Base-by-base conservation (phyloP, 2,329 filamentous ascomycete species). In the Aureobasidium sp. region DNA sequence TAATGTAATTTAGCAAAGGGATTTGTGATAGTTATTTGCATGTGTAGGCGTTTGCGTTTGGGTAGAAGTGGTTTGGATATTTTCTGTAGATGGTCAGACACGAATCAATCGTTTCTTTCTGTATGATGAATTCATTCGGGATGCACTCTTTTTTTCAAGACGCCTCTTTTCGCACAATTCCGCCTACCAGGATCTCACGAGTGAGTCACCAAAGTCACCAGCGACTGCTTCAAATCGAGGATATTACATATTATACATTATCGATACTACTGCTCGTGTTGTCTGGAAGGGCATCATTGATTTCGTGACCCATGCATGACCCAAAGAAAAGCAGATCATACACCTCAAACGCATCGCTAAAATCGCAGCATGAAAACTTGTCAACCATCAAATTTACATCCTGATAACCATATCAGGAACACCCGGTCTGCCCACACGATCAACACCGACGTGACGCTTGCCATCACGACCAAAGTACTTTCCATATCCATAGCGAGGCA, bases 391-490 rank as follows among this genome's bases (percentile, higher is more conserved):
- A 17, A 37, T 29, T 44, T 29, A 59, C 29, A 60, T 42, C n/a
- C 62, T 39, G 20, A 60, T 52, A 7, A 60, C 57, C 53, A 64
- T 50, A 34, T 56, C 62, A 75, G 4, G 71, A 70, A 57, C 74
- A 70, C 26, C 75, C 72, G 36, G 74, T 46, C 78, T 73, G 56
- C 75, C 71, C 42, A 84, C 74, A 17, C 83, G 79, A 69, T 87
- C 84, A 65, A 87, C 79, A 0, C 84, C 84, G 12, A 85, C 72
- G 70, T 83, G 83, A 66, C 85, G 82, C 62, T 78, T 78, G 1
- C 83, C 84, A 68, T 86, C 84, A 29, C 82, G 75, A 0, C 84
- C 84, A 2, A 79, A 72, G 65, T 82, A 83, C 20, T 83, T 76
- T 1, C 82, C 83, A 68, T 86, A 84, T 0, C 79, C 82, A 66